A percentile compares a stretch with the other conserved stretches of the same genome.
Conservation (phyloP, 441 rosid genomes). For the Syzygium syzygioides region DNA sequence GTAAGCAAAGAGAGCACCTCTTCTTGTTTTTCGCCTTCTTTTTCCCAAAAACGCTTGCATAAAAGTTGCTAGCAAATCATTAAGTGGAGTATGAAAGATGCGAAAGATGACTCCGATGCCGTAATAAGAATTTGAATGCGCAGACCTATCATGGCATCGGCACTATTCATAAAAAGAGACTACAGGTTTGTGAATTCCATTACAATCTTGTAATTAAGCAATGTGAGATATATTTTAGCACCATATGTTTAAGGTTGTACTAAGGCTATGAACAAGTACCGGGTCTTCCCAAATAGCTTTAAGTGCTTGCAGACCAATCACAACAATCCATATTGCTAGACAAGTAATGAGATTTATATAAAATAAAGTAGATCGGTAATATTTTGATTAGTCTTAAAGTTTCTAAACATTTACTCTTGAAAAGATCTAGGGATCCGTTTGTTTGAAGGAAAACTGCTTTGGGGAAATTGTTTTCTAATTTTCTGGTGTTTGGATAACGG, state of each 20-base stretch:
- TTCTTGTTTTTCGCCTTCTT: not conserved
- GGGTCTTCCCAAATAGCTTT: not conserved
- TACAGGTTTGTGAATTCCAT: not conserved
- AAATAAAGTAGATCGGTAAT: not conserved
- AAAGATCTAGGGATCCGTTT: not conserved
- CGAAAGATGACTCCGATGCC: not conserved
- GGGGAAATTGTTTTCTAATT: not conserved
- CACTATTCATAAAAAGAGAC: not conserved
- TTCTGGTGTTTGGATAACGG: not conserved
- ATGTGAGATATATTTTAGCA: not conserved
- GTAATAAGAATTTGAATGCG: not conserved
- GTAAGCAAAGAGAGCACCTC: not conserved
- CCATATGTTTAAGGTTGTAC: not conserved
- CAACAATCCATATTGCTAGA: not conserved
- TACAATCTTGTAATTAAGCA: not conserved
- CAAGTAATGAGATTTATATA: not conserved
- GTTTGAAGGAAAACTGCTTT: not conserved
- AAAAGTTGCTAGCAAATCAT: not conserved
- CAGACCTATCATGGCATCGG: not conserved
- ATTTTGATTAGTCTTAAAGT: not conserved
- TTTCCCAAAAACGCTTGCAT: not conserved
- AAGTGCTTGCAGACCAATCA: not conserved
- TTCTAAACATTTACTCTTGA: not conserved
- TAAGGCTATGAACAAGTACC: not conserved
- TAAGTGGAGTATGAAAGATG: not conserved